Evolutionary conservation across 176 grass and related monocot species (phyloP).

Genomic region (Alopecurus myosuroides): DNA sequence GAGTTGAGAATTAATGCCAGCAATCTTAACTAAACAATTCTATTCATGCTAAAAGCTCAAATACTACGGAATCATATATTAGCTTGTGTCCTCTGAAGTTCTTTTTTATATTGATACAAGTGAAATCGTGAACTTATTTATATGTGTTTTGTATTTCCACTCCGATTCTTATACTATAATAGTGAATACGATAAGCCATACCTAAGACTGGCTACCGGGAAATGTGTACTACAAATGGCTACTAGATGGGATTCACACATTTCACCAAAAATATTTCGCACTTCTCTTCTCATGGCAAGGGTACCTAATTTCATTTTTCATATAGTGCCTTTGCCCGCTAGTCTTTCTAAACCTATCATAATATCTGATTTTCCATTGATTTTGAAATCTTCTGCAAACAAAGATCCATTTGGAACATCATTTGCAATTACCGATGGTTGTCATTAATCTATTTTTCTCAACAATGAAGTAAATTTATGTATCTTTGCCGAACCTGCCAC

Average conservation of each 20-base stretch:
- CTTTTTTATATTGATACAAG: constrained; percentile 18
- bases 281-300: constrained; percentile 66
- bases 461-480: too few species aligned
- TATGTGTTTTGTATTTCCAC: background rate
- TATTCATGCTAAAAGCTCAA: constrained; percentile 13
- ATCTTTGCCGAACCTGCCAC: too few species aligned
- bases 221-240: constrained; percentile 77
- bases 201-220: constrained; percentile 66
- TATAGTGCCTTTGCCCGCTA: background rate
- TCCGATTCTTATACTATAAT: constrained; percentile 10
- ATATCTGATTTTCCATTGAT: constrained; percentile 9
- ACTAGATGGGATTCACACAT: constrained; percentile 84
- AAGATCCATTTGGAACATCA: constrained; percentile 7
- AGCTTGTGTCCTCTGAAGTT: background rate
- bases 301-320: constrained; percentile 40
- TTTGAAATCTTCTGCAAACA: background rate
- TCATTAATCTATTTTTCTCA: too few species aligned
- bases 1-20: background rate
- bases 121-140: constrained; percentile 33
- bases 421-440: background rate
- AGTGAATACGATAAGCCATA: constrained; percentile 71
- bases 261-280: constrained; percentile 69
- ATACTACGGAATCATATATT: background rate
- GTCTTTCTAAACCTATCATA: constrained; percentile 1
- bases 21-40: background rate